Evolutionary conservation across 1,284 basidiomycete genomes (phyloP).

Genomic region (Ganoderma lingzhi): DNA sequence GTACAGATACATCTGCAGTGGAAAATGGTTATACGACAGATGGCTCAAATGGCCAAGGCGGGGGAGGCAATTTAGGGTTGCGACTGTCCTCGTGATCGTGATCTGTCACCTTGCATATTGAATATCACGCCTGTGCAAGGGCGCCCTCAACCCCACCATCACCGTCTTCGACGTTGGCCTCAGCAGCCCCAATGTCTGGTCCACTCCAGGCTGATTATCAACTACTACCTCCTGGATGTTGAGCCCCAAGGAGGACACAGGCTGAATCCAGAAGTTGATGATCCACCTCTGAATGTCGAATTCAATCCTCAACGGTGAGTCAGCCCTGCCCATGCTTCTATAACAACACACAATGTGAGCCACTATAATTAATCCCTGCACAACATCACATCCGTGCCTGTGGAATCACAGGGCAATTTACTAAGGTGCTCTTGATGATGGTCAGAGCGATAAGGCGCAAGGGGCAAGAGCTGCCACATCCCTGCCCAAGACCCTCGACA

Average conservation of each 20-base stretch:
- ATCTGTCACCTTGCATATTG: no score
- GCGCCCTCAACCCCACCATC: no score
- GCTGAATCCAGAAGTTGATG: constrained; percentile 67
- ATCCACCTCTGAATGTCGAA: constrained; percentile 76
- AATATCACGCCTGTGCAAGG: no score
- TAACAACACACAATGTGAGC: constrained; percentile 48
- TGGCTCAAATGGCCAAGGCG: no score
- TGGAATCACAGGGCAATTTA: constrained; percentile 55
- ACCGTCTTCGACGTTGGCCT: no score
- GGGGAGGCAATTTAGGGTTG: no score
- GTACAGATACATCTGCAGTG: no score
- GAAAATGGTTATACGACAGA: no score
- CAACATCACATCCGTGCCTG: constrained; percentile 72
- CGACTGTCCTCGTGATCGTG: no score
- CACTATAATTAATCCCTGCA: constrained; percentile 53
- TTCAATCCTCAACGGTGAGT: constrained; percentile 80
- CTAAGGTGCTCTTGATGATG: constrained; percentile 40
- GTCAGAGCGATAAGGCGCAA: constrained; percentile 37
- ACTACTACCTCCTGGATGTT: no score
- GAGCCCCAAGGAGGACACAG: constrained; percentile 65
- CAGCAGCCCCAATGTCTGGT: no score
- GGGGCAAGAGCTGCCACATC: constrained; percentile 55
- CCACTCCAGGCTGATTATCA: no score
- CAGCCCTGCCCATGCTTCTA: constrained; percentile 75
- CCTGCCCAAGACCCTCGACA: constrained; percentile 52